These are phyloP conservation scores for Yamagishiella unicocca DNA, from an alignment of 139 green algal species.

Conservation along the genomic window DNA sequence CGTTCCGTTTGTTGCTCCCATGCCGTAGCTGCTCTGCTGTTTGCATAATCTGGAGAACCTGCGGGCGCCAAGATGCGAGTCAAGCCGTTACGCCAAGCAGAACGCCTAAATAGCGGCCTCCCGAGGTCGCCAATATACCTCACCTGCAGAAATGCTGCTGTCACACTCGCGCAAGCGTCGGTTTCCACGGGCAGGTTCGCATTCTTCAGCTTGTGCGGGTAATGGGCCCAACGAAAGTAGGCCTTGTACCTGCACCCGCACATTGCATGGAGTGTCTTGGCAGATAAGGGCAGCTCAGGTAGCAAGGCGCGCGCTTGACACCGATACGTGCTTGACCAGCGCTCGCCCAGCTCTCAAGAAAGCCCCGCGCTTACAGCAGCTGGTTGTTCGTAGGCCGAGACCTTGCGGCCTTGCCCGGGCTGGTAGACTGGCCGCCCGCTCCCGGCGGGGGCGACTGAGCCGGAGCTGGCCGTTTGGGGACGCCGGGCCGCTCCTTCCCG, in stretches of 20 bases:
- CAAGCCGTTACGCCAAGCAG: too few relatives aligned
- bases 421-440: not conserved
- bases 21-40: constrained; percentile 71
- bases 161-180: constrained; percentile 93
- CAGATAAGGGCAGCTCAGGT: too few relatives aligned
- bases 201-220: constrained; percentile 69
- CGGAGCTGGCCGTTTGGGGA: not conserved
- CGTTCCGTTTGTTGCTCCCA: constrained; percentile 71
- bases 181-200: constrained; percentile 80
- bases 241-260: constrained; percentile 91
- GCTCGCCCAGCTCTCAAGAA: not conserved
- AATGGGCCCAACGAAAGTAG: constrained; percentile 93
- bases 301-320: too few relatives aligned
- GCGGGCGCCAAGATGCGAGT: too few relatives aligned
- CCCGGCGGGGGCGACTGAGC: constrained; percentile 8
- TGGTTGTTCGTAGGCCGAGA: constrained; percentile 94
- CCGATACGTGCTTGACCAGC: not conserved
- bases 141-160: constrained; percentile 91
- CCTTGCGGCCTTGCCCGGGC: constrained; percentile 45
- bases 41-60: constrained; percentile 87
- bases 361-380: constrained; percentile 79
- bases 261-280: too few relatives aligned
- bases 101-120: too few relatives aligned
- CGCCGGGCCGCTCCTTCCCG: constrained; percentile 8
- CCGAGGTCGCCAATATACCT: not conserved